Percentiles rank a stretch among this genome's conserved stretches.
Evolutionary conservation across 768 basidiomycete species (phyloP).

Genomic region (Austroboletus festivus): DNA sequence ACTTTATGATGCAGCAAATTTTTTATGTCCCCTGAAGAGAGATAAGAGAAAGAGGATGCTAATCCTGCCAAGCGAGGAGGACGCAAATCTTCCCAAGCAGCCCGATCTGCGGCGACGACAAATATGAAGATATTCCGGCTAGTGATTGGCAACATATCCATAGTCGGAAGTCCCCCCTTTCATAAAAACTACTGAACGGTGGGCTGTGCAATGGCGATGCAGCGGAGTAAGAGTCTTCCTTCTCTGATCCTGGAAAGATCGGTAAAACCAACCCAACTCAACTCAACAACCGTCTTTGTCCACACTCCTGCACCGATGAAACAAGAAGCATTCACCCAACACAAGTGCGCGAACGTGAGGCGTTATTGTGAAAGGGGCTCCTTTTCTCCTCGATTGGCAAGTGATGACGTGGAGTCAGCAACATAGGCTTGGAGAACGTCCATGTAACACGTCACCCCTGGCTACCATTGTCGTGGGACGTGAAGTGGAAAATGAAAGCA

Average conservation of each 20-base stretch:
- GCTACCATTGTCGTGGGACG: neutral
- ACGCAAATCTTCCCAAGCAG: neutral
- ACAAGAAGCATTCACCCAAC: too few species aligned
- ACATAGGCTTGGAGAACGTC: too few species aligned
- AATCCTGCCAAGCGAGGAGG: neutral
- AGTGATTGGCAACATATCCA: too few species aligned
- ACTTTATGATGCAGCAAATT: neutral
- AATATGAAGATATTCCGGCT: neutral
- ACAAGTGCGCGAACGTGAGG: constrained; percentile 4
- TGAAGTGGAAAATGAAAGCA: neutral
- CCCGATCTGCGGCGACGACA: neutral
- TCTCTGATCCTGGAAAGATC: constrained; percentile 10
- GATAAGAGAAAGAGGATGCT: neutral
- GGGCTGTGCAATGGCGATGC: neutral
- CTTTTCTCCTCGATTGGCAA: neutral
- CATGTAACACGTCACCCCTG: neutral
- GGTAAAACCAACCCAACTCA: neutral
- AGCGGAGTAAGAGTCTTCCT: neutral
- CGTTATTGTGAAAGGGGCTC: neutral
- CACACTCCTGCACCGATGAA: too few species aligned
- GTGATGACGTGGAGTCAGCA: neutral
- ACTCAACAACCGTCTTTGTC: neutral
- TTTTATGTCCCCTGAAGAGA: neutral
- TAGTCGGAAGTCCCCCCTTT: too few species aligned
- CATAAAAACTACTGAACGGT: too few species aligned